Conservation (phyloP, 179 eudicot species). For the Camellia oleifera region DNA sequence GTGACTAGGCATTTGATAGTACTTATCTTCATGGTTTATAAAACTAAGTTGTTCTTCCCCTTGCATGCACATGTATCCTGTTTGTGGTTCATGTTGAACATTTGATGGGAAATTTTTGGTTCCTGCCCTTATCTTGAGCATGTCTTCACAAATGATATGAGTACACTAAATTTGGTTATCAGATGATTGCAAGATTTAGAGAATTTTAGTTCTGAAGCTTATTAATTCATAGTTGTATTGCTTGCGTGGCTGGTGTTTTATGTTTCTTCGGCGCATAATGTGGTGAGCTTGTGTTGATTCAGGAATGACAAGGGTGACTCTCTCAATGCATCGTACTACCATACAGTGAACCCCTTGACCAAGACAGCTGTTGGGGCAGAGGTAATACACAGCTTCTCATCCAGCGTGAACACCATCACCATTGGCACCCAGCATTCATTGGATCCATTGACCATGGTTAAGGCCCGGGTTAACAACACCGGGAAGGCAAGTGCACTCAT, state of each 20-base stretch:
- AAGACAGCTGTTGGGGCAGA: slow-evolving; percentile 33
- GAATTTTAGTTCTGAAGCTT: background rate
- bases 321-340: slow-evolving; percentile 35
- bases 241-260: background rate
- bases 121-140: background rate
- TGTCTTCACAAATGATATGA: background rate
- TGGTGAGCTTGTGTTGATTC: slow-evolving; percentile 4
- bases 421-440: slow-evolving; percentile 36
- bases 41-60: no score
- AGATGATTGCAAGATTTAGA: background rate
- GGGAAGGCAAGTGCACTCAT: slow-evolving; percentile 40
- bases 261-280: background rate
- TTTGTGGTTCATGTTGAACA: background rate
- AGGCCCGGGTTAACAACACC: slow-evolving; percentile 34
- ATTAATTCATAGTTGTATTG: background rate
- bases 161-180: background rate
- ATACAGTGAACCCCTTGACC: slow-evolving; percentile 27
- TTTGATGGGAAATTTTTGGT: background rate
- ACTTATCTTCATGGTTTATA: background rate
- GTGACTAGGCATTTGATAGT: background rate
- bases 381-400: slow-evolving; percentile 30
- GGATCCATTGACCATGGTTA: slow-evolving; percentile 39
- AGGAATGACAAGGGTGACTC: slow-evolving; percentile 39
- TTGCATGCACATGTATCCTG: no score
- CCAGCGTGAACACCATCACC: slow-evolving; percentile 29